Evolutionary conservation across 192 early-diverging fungal genomes (phyloP), one percentile per base, ranked within the genome.

Genomic region (Spizellomyces punctatus): DNA sequence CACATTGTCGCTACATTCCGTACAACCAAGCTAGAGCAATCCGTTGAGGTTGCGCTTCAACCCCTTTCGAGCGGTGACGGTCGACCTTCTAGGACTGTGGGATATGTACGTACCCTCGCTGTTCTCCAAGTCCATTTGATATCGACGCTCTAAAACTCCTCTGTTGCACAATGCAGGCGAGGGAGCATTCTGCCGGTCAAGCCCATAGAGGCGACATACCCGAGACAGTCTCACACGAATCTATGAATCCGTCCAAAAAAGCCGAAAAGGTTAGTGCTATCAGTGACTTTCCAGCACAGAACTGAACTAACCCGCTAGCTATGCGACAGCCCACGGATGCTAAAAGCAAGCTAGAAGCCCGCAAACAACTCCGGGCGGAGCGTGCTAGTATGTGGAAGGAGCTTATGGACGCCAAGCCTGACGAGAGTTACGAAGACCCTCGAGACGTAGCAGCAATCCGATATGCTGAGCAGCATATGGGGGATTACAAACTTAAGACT

Each of bases 401-500:
- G 57, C 75, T 89, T 22, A 75, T 86, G 78, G 85, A 85, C 27
- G 61, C 72, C 1, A 89, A 89, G 63, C 88, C 88, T 6, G 86
- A 89, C 65, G 83, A 79, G 2, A 85, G 73, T 42, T 86, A 86
- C 65, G 83, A 89, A 60, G 88, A 89, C 67, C 81, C 85, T 8
- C 70, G 80, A 49, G 88, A 89, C 58, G 81, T 87, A 16, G 80
- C 81, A 0, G 81, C 83, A 6, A 89, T 89, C 42, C 70, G 85
- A 46, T 83, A 84, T 61, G 88, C 88, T 6, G 79, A 85, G 42
- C 69, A 68, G 17, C 70, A 88, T 65, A 89, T 89, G 81, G 88
- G 88, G 19, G 88, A 89, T 52, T 89, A 87, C 71, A 89, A 89
- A 72, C 76, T 89, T 22, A 89, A 89, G 66, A 82, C 83, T 9